phyloP scores from a whole-genome alignment of 176 grass and related monocot genomes.

The Avena atlantica region DNA sequence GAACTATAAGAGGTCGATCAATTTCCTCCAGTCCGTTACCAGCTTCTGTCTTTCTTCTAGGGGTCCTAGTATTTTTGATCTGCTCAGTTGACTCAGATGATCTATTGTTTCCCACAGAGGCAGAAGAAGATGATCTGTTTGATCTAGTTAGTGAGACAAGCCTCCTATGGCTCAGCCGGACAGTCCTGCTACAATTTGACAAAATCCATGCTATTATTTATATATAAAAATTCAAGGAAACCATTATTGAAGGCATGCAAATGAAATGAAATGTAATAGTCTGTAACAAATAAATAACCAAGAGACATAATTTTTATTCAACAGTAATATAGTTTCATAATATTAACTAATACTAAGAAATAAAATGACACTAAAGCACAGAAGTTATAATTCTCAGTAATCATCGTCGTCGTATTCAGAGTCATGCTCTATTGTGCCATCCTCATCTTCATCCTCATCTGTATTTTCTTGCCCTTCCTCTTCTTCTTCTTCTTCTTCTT shows the following conservation, averaged over 20 bases:
- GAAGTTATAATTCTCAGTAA: not conserved
- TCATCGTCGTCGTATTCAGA: constrained; percentile 4
- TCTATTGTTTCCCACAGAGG: not conserved
- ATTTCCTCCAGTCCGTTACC: not conserved
- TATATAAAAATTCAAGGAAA: not conserved
- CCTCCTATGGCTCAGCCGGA: not conserved
- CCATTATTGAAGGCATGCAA: not conserved
- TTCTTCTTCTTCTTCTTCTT: not conserved
- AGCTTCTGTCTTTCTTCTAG: not conserved
- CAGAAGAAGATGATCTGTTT: not conserved
- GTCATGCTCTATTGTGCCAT: not conserved
- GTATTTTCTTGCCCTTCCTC: not conserved
- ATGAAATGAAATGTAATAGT: not conserved
- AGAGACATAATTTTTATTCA: not conserved
- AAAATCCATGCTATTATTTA: not conserved
- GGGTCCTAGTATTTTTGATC: not conserved
- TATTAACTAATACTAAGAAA: not conserved
- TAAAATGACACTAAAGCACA: not conserved
- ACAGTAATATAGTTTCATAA: not conserved
- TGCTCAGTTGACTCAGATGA: not conserved
- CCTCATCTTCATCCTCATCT: not conserved
- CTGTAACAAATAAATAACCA: too few relatives aligned
- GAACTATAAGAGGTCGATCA: not conserved
- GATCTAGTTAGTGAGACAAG: not conserved
- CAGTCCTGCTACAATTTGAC: not conserved